Evolutionary conservation across 2,329 filamentous ascomycete genomes (phyloP).

Genomic region (Escovopsis sp.): DNA sequence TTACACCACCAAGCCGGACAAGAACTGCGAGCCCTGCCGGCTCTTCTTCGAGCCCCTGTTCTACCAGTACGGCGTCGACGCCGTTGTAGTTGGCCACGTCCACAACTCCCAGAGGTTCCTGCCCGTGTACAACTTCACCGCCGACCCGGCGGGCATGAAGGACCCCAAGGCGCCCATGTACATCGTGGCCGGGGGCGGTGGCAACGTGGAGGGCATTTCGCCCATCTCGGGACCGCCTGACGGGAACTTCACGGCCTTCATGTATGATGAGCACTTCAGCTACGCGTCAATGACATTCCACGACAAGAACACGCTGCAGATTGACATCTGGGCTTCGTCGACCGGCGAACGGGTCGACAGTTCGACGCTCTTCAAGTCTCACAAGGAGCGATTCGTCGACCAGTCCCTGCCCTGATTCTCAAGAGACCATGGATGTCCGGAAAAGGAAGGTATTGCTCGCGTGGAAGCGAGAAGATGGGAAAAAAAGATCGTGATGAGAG

Average conservation of each 20-base stretch:
- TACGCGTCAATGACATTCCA: conserved; percentile 34
- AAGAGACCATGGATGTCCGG: background rate
- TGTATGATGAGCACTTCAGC: conserved; percentile 36
- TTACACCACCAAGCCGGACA: conserved; percentile 26
- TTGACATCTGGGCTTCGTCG: conserved; percentile 34
- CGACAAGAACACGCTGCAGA: conserved; percentile 28
- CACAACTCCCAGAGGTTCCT: conserved; percentile 42
- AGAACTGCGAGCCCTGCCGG: conserved; percentile 31
- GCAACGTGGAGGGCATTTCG: conserved; percentile 39
- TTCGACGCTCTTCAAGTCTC: conserved; percentile 33
- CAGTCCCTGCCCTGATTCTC: conserved; percentile 10
- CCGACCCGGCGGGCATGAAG: conserved; percentile 22
- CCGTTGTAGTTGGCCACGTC: conserved; percentile 42
- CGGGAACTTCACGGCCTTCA: conserved; percentile 25
- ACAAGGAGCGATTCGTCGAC: conserved; percentile 29
- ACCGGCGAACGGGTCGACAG: conserved; percentile 34
- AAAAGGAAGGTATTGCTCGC: too few relatives aligned
- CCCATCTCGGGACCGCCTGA: conserved; percentile 23
- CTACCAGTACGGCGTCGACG: conserved; percentile 41
- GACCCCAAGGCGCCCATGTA: conserved; percentile 18
- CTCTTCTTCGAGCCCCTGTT: conserved; percentile 37
- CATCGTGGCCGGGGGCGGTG: conserved; percentile 37
- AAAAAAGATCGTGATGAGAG: background rate
- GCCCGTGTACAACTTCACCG: conserved; percentile 21
- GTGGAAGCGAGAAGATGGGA: too few relatives aligned